A percentile compares a stretch with the other conserved stretches of the same genome.
These are phyloP conservation scores for Pichia nanzhaoensis DNA, from an alignment of 805 yeast genomes.

Conservation along the genomic window DNA sequence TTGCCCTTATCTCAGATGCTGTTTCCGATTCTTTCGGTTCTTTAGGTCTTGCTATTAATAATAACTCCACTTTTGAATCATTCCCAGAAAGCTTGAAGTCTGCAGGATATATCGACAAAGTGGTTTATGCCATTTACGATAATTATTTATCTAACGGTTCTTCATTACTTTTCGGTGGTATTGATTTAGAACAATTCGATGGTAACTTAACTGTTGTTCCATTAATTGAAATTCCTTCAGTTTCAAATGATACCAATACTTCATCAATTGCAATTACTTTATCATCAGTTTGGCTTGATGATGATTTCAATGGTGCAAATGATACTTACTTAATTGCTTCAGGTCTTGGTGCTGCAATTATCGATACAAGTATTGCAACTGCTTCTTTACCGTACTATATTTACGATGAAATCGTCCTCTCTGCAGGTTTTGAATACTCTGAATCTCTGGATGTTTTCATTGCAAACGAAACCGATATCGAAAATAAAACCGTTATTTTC, in stretches of 20 bases:
- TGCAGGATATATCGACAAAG: conserved; percentile 46
- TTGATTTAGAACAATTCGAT: conserved; percentile 49
- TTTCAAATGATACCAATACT: conserved; percentile 29
- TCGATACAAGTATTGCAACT: conserved; percentile 52
- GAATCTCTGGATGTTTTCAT: conserved; percentile 36
- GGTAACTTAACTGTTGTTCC: conserved; percentile 31
- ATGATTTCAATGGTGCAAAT: conserved; percentile 12
- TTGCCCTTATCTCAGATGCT: conserved; percentile 62
- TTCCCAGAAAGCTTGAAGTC: conserved; percentile 52
- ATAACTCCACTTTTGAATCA: conserved; percentile 40
- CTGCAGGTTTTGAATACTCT: conserved; percentile 37
- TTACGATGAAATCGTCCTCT: conserved; percentile 20
- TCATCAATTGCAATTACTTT: conserved; percentile 42
- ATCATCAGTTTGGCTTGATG: conserved; percentile 30
- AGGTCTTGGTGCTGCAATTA: conserved; percentile 30
- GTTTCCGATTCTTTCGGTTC: conserved; percentile 52
- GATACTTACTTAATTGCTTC: conserved; percentile 13
- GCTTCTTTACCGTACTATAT: conserved; percentile 35
- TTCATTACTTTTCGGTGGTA: conserved; percentile 57
- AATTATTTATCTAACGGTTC: conserved; percentile 28
- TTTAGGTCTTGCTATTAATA: conserved; percentile 52
- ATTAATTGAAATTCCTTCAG: conserved; percentile 11
- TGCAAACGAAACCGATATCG: conserved; percentile 33
- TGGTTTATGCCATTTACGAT: conserved; percentile 54
- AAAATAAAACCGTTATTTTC: conserved; percentile 30